Conservation (phyloP, 2,329 filamentous ascomycete genomes). For the Dothideomycetes sp. region DNA sequence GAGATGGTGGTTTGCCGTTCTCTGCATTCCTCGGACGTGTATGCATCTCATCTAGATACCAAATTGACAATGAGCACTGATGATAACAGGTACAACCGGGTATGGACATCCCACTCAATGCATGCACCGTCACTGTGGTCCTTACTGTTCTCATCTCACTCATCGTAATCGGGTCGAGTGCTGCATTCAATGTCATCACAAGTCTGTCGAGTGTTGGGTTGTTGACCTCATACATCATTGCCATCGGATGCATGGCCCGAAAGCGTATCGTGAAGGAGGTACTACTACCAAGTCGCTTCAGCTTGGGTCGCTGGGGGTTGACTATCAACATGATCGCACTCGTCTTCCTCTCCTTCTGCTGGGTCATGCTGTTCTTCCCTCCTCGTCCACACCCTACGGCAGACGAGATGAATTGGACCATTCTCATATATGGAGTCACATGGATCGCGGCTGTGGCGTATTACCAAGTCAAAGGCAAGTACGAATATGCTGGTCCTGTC, state of each 20-base stretch:
- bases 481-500: constrained; percentile 15
- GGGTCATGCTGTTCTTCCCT: constrained; percentile 24
- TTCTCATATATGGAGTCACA: constrained; percentile 23
- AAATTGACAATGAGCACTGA: neutral
- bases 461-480: constrained; percentile 22
- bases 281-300: constrained; percentile 32
- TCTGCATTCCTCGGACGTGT: constrained; percentile 14
- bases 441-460: constrained; percentile 21
- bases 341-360: constrained; percentile 27
- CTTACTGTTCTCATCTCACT: constrained; percentile 17
- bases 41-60: neutral
- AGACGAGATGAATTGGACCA: constrained; percentile 21
- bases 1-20: constrained; percentile 35
- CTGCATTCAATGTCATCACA: constrained; percentile 19
- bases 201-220: constrained; percentile 31
- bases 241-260: constrained; percentile 33
- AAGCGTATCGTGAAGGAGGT: constrained; percentile 29
- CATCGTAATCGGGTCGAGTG: constrained; percentile 18
- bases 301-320: constrained; percentile 31
- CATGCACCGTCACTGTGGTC: constrained; percentile 15
- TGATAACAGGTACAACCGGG: constrained; percentile 7
- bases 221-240: constrained; percentile 34
- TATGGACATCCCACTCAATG: constrained; percentile 14
- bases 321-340: constrained; percentile 31
- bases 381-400: neutral